phyloP scores from a whole-genome alignment of 805 yeast species.

The Yarrowia keelungensis region DNA sequence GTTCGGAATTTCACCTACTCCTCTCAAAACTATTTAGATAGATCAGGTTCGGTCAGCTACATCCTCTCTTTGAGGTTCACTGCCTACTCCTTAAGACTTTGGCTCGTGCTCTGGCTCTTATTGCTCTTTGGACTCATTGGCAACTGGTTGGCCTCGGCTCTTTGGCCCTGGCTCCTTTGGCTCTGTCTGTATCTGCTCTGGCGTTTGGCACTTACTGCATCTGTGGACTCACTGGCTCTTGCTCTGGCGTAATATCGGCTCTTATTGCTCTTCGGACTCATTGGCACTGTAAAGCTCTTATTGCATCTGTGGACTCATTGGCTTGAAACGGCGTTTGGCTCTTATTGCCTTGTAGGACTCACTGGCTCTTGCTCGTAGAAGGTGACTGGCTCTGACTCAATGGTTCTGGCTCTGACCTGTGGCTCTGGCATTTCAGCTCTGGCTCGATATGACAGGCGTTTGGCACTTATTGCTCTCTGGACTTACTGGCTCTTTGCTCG shows the following conservation, averaged over 20 bases:
- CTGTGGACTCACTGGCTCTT: conserved; percentile 3
- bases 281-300: not conserved
- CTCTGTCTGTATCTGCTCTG: not conserved
- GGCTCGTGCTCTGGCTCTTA: no score
- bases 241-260: not conserved
- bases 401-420: not conserved
- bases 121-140: no score
- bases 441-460: not conserved
- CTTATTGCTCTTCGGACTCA: conserved; percentile 3
- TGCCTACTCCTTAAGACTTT: conserved; percentile 6
- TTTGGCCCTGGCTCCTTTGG: not conserved
- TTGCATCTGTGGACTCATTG: conserved; percentile 12
- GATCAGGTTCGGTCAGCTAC: conserved; percentile 19
- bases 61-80: conserved; percentile 12
- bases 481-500: conserved; percentile 16
- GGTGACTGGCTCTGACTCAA: conserved; percentile 14
- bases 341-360: conserved; percentile 20
- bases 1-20: conserved; percentile 28
- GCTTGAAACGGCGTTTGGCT: conserved; percentile 2
- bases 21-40: conserved; percentile 11
- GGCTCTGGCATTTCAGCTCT: conserved; percentile 4
- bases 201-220: conserved; percentile 6
- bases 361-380: conserved; percentile 8
- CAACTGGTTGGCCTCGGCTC: conserved; percentile 2
- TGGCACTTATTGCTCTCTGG: conserved; percentile 17